Evolutionary conservation across 805 yeast genomes (phyloP), one percentile per base, ranked within the genome.

Genomic region (Metschnikowia gruessii): DNA sequence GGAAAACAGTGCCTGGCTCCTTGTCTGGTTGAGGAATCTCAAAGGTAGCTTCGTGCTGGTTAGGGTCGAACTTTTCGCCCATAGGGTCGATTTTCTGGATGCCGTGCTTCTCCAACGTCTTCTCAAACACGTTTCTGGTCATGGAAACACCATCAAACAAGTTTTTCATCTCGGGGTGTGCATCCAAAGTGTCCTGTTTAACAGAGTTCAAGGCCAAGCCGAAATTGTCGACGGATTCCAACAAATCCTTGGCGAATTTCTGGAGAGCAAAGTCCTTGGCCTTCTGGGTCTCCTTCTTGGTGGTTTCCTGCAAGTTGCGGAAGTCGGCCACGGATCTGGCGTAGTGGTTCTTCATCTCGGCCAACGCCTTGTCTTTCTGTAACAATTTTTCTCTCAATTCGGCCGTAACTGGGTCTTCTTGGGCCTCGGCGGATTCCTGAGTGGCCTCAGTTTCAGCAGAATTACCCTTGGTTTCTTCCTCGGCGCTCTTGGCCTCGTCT

Each of bases 1-100:
- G 87, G 81, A 91, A 86, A 49, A 90, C 88, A 22, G 96, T 85
- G 50, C 96, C 96, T 15, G 96, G 87, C 68, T 87, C 92, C 68
- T 88, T 87, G 57, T 81, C 94, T 40, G 91, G 87, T 61, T 85
- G 87, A 29, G 92, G 85, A 45, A 86, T 71, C 73, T 90, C 94
- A 68, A 90, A 91, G 28, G 92, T 81, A 44, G 97, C 97, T 70
- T 90, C 97, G 66, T 90, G 97, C 58, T 75, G 76, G 69, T 91
- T 88, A 52, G 97, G 97, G 66, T 90, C 96, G 59, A 91, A 90
- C 55, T 71, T 75, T 68, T 89, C 88, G 53, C 92, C 95, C 31
- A 87, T 48, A 42, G 97, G 96, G 60, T 88, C 83, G 51, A 88
- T 75, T 71, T 87, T 88, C 54, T 69, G 76, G 53, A 90, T 74